Conservation (phyloP, 2,329 filamentous ascomycete species). For the Aulographum hederae region DNA sequence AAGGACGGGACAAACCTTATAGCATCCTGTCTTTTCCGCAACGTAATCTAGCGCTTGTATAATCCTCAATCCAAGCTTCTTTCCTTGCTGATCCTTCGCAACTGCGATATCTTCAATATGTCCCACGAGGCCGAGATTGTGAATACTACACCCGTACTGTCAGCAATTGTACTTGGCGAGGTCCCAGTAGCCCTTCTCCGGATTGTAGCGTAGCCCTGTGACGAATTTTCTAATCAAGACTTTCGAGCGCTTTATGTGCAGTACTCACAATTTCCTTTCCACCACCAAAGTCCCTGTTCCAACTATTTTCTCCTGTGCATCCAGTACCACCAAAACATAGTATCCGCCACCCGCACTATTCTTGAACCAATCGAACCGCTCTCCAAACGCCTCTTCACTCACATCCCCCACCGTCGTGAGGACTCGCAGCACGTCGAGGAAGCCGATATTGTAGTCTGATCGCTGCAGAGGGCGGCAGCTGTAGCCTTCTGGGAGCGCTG, state of each 20-base stretch:
- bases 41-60: constrained; percentile 88
- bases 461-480: constrained; percentile 61
- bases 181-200: constrained; percentile 2
- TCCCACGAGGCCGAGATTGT: constrained; percentile 65
- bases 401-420: constrained; percentile 88
- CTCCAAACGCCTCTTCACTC: constrained; percentile 51
- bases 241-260: neutral
- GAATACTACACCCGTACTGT: constrained; percentile 32
- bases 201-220: too few species aligned
- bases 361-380: constrained; percentile 69
- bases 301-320: constrained; percentile 55
- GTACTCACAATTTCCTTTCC: constrained; percentile 74
- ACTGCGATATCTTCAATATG: constrained; percentile 98
- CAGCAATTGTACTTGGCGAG: neutral
- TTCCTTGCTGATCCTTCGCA: constrained; percentile 85
- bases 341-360: constrained; percentile 69
- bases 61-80: constrained; percentile 82
- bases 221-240: too few species aligned
- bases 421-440: constrained; percentile 79
- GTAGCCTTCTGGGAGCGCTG: constrained; percentile 64
- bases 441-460: constrained; percentile 62
- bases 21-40: constrained; percentile 77
- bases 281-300: constrained; percentile 80
- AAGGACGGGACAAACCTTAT: constrained; percentile 41
- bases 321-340: constrained; percentile 72